A percentile compares a stretch with the other conserved stretches of the same genome.
Conservation (phyloP, 129 eudicot species). For the carrot (Daucus carota) region DH1_v3.0 NC_030387.2:33498001-33498500, state of each 20-base stretch:
- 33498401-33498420: conserved; percentile 61
- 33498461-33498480: conserved; percentile 31
- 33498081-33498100: conserved; percentile 53
- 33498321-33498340: too few species aligned
- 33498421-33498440: conserved; percentile 41
- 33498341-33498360: too few species aligned
- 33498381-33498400: conserved; percentile 40
- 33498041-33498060: conserved; percentile 27
- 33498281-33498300: background rate
- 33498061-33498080: conserved; percentile 64
- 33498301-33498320: too few species aligned
- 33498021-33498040: background rate
- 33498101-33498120: conserved; percentile 40
- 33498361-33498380: too few species aligned
- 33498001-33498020: too few species aligned
- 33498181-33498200: conserved; percentile 37
- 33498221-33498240: background rate
- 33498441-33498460: conserved; percentile 36
- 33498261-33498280: conserved; percentile 24
- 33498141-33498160: conserved; percentile 38
- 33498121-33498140: conserved; percentile 31
- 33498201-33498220: conserved; percentile 52
- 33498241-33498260: background rate
- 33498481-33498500: conserved; percentile 26
- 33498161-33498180: conserved; percentile 33